Evolutionary conservation across 345 rosid species (phyloP), one percentile per base, ranked within the genome.

Genomic region (Dipteronia dyeriana): DNA sequence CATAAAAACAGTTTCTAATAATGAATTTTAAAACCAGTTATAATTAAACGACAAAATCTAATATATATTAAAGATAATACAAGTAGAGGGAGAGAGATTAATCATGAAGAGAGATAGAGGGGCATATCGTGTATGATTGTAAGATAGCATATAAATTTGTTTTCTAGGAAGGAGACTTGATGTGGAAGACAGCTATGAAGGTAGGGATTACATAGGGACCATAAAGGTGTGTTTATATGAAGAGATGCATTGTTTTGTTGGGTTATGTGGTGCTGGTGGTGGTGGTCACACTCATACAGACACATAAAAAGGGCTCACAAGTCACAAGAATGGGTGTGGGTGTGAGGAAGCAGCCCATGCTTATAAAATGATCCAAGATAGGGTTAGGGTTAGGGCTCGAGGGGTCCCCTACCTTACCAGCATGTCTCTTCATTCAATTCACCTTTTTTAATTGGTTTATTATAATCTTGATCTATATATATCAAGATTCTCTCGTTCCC

Each of bases 171-270:
- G 38, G 38, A 34, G 6, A 34, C 38, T 84, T 73, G 57, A 82
- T 84, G 77, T 69, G 78, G 51, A 85, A 19, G 85, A 84, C 92
- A 87, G 87, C 84, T 85, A 66, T 66, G 77, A 2, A 14, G 66
- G 91, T 79, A 47, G 77, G 85, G 84, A 66, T 4, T 34, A 4
- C 38, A 34, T 4, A 82, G 78, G 60, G 80, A 78, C 51, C 81
- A 67, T 69, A 54, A 69, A 73, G 75, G 60, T 23, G 62, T 56
- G 79, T 74, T 45, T 49, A 34, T 5, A 74, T 78, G 73, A 26
- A 61, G 69, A 63, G 57, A 63, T 75, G 41, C 70, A 7, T 9
- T 38, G 22, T 65, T 23, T 34, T 49, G 71, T 29, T 41, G 62
- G 79, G 74, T 75, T 74, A 70, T 79, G 79, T 78, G 75, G 72